These are phyloP conservation scores for Daldinia grandis DNA, from an alignment of 495 filamentous ascomycete genomes.

Conservation along the genomic window DNA sequence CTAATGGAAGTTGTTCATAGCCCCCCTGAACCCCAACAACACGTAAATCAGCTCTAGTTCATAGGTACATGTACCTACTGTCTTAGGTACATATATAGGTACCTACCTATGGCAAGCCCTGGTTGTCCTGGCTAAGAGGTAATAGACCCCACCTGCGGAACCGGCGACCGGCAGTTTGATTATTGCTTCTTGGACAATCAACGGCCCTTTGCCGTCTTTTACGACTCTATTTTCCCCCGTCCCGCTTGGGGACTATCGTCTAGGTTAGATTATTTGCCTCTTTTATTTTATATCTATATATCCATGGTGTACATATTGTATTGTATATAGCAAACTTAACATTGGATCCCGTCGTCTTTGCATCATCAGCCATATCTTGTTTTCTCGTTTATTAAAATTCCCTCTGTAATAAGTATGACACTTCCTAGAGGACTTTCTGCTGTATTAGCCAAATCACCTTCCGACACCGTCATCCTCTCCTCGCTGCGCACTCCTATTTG, in stretches of 20 bases:
- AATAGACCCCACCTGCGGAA: conserved; percentile 32
- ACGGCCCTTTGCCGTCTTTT: background rate
- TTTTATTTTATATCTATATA: too few relatives aligned
- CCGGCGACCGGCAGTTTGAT: conserved; percentile 37
- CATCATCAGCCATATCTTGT: background rate
- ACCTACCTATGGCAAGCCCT: background rate
- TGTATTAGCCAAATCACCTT: conserved; percentile 80
- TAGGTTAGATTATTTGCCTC: background rate
- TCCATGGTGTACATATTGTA: background rate
- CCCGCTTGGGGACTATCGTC: background rate
- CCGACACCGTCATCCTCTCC: conserved; percentile 88
- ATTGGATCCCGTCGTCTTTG: background rate
- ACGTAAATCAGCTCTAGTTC: background rate
- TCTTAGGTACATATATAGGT: too few relatives aligned
- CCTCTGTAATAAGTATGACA: conserved; percentile 31
- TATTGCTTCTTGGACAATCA: background rate
- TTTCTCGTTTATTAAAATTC: too few relatives aligned
- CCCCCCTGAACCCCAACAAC: background rate
- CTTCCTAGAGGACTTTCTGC: conserved; percentile 69
- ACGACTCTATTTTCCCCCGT: conserved; percentile 1
- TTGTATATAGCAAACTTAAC: conserved; percentile 6
- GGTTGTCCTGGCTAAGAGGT: background rate
- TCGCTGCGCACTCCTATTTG: conserved; percentile 86
- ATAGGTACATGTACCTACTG: too few relatives aligned
- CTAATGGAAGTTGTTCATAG: background rate